Evolutionary conservation across 2,329 filamentous ascomycete species (phyloP), one percentile per base, ranked within the genome.

Genomic region (Elsinoe australis): DNA sequence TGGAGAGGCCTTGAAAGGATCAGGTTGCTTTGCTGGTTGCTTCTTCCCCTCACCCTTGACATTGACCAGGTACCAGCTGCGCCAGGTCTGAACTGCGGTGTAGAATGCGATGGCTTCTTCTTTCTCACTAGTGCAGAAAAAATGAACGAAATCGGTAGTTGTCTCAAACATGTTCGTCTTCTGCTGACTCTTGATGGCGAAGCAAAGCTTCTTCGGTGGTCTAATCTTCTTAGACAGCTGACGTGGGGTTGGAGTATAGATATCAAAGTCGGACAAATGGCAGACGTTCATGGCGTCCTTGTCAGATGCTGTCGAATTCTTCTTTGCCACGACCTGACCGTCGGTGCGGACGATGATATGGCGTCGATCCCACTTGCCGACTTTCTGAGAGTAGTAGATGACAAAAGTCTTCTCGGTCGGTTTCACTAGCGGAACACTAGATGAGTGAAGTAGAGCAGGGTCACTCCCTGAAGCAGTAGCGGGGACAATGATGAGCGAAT

Each of bases 121-220:
- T 4, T 74, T 69, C 57, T 95, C 86, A 35, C 87, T 86, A 1
- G 84, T 87, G 51, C 80, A 83, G 67, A 96, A 94, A 66, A 90
- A 95, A 61, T 96, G 90, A 2, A 94, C 85, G 60, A 87, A 96
- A 56, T 90, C 90, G 45, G 85, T 81, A 2, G 82, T 85, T 47
- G 83, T 82, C 47, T 87, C 69, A 59, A 95, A 95, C 59, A 94
- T 81, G 50, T 78, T 80, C 0, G 83, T 83, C 65, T 90, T 94
- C 61, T 95, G 83, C 67, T 95, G 88, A 57, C 86, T 94, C 67
- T 95, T 95, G 57, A 96, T 75, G 0, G 87, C 89, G 59, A 85
- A 90, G 67, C 87, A 94, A 56, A 81, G 75, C 60, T 82, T 85
- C 65, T 92, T 94, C 0, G 90, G 90, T 1, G 88, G 83, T 58